Base-by-base conservation (phyloP, 805 yeast genomes). In the Alloascoidea africana region DNA sequence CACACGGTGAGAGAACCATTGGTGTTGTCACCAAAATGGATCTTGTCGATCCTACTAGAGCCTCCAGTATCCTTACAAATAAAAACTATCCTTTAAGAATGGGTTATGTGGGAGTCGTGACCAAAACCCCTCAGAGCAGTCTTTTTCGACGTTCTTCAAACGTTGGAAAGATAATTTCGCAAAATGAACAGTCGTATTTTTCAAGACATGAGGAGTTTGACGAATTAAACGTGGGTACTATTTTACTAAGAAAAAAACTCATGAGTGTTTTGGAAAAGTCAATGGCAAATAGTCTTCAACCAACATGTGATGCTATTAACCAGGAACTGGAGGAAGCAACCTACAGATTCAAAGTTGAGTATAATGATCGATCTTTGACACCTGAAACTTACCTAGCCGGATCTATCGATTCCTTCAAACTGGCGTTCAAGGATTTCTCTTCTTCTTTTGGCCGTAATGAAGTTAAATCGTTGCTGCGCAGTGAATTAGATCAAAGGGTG, bases 51-150 rank as follows among this genome's bases (percentile, higher is more conserved):
- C 80, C 96, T 0, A 68, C 67, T 34, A 56, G 65, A 13, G 98
- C 95, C 0, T 68, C 72, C 36, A 64, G 61, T 4, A 70, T 83
- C 15, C 61, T 91, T 42, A 66, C 70, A 18, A 89, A 89, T 56
- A 74, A 68, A 44, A 82, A 77, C 49, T 93, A 93, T 50, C 97
- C 98, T 0, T 62, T 91, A 42, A 76, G 70, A 48, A 83, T 91
- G 94, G 99, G 99, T 0, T 91, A 91, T 53, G 97, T 91, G 15
- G 99, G 99, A 40, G 97, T 93, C n/a, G 79, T 93, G 14, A 83
- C 96, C 2, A 81, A 74, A 45, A 69, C 82, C 0, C 94, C 91
- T 2, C 35, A 53, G 1, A 39, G 39, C 2, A 58, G 70, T 0
- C 50, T 80, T 11, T 76, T 76, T 55, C 55, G 70, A 40, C 63